phyloP scores from a whole-genome alignment of 805 yeast genomes.

The Yueomyces sinensis region DNA sequence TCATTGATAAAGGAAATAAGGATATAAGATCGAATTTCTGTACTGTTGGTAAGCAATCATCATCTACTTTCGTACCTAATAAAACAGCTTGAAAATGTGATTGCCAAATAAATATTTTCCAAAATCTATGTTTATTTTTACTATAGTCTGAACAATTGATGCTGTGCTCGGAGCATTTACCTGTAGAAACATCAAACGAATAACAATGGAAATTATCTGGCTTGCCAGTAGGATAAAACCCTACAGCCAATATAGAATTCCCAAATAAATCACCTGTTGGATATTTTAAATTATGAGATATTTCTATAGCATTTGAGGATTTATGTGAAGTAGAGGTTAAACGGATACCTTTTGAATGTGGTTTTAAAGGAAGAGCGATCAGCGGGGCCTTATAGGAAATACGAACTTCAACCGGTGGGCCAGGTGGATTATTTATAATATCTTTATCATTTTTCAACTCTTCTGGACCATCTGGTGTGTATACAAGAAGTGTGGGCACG shows the following conservation, averaged over 20 bases:
- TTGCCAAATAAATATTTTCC: slow-evolving; percentile 63
- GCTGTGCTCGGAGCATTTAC: slow-evolving; percentile 51
- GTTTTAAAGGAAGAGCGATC: slow-evolving; percentile 22
- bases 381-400: slow-evolving; percentile 15
- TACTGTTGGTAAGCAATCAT: slow-evolving; percentile 22
- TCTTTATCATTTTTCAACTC: neutral
- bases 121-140: slow-evolving; percentile 41
- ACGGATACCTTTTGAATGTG: slow-evolving; percentile 22
- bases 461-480: neutral
- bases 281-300: slow-evolving; percentile 28
- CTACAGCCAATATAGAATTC: slow-evolving; percentile 48
- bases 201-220: slow-evolving; percentile 16
- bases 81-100: slow-evolving; percentile 61
- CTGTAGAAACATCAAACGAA: slow-evolving; percentile 20
- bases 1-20: slow-evolving; percentile 41
- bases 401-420: slow-evolving; percentile 8
- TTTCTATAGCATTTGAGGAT: slow-evolving; percentile 16
- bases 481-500: slow-evolving; percentile 1
- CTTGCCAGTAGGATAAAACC: slow-evolving; percentile 36
- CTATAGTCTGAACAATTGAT: slow-evolving; percentile 38
- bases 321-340: slow-evolving; percentile 14
- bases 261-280: slow-evolving; percentile 56
- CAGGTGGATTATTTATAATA: no score
- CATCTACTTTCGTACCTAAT: slow-evolving; percentile 33
- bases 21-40: slow-evolving; percentile 32